Conservation (phyloP, 2,329 filamentous ascomycete genomes). For the Hypoxylon sp. region DNA sequence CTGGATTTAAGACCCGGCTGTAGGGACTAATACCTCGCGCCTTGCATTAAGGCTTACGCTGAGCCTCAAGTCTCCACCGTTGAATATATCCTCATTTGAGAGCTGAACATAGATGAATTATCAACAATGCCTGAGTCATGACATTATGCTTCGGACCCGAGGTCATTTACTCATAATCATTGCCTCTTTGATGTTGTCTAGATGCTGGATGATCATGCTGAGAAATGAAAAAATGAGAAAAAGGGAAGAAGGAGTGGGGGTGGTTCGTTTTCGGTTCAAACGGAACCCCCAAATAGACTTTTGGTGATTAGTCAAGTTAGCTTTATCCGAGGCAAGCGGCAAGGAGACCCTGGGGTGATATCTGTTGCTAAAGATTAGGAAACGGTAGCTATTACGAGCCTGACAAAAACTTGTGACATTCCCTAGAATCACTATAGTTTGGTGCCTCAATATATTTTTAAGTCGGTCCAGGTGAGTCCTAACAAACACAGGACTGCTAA, state of each 20-base stretch:
- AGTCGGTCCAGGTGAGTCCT: not conserved
- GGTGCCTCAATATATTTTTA: not conserved
- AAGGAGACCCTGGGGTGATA: not conserved
- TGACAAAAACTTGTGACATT: not conserved
- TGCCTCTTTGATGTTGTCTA: not conserved
- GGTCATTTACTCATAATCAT: not conserved
- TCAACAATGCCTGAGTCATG: not conserved
- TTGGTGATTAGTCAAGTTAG: not conserved
- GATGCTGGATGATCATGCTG: not conserved
- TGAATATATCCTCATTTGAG: not conserved
- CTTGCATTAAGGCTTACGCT: not conserved
- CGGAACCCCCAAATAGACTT: not conserved
- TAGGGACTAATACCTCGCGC: constrained; percentile 1
- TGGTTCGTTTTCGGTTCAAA: not conserved
- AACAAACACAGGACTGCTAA: not conserved
- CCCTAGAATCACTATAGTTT: not conserved
- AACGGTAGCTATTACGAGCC: not conserved
- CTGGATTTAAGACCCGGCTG: constrained; percentile 29
- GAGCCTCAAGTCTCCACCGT: not conserved
- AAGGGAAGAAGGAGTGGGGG: too few species aligned
- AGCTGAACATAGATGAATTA: not conserved
- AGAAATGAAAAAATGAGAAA: not conserved
- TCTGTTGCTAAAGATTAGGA: not conserved
- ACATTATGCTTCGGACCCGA: not conserved
- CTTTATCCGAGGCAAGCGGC: not conserved